Evolutionary conservation across 1,139 yeast genomes (phyloP).

Genomic region (Chernovozyma aurita): DNA sequence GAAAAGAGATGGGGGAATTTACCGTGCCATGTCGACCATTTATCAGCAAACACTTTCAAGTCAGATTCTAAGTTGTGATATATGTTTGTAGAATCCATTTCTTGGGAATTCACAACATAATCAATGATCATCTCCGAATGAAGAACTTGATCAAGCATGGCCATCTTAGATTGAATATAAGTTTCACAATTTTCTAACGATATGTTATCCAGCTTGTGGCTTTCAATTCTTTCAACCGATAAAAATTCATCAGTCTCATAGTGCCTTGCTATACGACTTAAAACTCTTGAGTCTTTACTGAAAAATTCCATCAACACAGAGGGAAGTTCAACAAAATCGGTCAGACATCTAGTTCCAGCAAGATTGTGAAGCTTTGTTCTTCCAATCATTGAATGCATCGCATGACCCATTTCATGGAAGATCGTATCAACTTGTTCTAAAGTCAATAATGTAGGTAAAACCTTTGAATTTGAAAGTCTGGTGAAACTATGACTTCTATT

Average conservation of each 20-base stretch:
- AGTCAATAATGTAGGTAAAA: constrained; percentile 46
- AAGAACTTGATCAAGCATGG: constrained; percentile 76
- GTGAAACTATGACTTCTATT: constrained; percentile 25
- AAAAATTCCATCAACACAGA: constrained; percentile 93
- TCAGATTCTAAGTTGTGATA: constrained; percentile 64
- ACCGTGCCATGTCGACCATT: constrained; percentile 83
- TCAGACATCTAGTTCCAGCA: constrained; percentile 91
- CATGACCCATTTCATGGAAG: constrained; percentile 99
- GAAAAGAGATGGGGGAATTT: constrained; percentile 91
- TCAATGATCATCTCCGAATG: constrained; percentile 49
- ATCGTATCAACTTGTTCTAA: constrained; percentile 85
- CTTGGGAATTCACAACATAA: constrained; percentile 14
- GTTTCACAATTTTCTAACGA: constrained; percentile 69
- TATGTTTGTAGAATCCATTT: constrained; percentile 49
- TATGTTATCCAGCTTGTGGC: constrained; percentile 49
- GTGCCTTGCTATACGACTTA: constrained; percentile 70
- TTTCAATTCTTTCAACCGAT: constrained; percentile 44
- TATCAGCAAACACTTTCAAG: constrained; percentile 55
- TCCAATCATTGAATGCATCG: constrained; percentile 96
- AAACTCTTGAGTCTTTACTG: constrained; percentile 75
- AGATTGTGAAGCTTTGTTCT: constrained; percentile 85
- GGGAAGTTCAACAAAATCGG: constrained; percentile 95
- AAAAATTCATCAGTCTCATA: constrained; percentile 64
- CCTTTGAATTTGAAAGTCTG: constrained; percentile 16
- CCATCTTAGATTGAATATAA: constrained; percentile 86